Conservation (phyloP, 306 rosid species). For the Cicer cuneatum region DNA sequence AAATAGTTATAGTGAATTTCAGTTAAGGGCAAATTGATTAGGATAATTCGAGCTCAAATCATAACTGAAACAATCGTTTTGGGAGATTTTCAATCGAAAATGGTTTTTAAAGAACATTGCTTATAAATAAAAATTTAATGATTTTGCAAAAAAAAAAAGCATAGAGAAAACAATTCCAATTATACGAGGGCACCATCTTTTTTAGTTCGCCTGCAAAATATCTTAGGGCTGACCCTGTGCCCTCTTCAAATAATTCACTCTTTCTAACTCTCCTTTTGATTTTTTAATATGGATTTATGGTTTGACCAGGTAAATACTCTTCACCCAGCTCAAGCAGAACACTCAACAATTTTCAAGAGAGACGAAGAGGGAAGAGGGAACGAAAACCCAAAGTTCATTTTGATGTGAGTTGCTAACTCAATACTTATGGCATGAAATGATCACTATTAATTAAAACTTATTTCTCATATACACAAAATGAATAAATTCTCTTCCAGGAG, state of each 20-base stretch:
- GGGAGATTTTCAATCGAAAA: no score
- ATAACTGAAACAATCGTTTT: no score
- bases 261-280: conserved; percentile 12
- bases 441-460: not conserved
- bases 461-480: conserved; percentile 34
- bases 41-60: no score
- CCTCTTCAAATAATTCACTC: not conserved
- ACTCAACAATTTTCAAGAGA: conserved; percentile 52
- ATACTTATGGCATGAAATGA: conserved; percentile 30
- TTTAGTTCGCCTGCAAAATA: no score
- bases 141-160: no score
- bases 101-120: no score
- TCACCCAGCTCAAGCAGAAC: conserved; percentile 63
- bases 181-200: no score
- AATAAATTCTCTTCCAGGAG: conserved; percentile 57
- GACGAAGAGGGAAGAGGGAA: conserved; percentile 71
- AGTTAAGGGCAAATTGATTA: no score
- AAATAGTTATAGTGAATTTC: no score
- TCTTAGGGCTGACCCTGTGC: no score
- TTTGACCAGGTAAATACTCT: conserved; percentile 62
- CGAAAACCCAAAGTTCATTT: conserved; percentile 71
- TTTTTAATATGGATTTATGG: conserved; percentile 23
- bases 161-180: no score
- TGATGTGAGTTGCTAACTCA: conserved; percentile 61
- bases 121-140: no score